These are phyloP conservation scores for Cydonia oblonga DNA, from an alignment of 331 rosid genomes.

Conservation along the genomic window DNA sequence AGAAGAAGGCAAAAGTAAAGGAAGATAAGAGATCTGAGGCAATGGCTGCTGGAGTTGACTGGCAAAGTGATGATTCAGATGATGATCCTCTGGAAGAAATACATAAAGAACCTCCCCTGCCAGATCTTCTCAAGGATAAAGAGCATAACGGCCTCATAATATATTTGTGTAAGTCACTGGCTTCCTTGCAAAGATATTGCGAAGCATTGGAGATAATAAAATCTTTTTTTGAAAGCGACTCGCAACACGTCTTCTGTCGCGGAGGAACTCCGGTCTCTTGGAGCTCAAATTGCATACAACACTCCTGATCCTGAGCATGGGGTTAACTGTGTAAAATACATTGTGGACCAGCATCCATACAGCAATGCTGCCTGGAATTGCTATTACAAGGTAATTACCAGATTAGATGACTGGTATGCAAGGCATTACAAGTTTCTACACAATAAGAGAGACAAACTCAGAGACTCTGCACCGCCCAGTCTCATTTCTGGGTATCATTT, in stretches of 20 bases:
- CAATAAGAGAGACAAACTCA: slow-evolving; percentile 43
- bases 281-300: slow-evolving; percentile 83
- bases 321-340: slow-evolving; percentile 67
- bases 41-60: slow-evolving; percentile 58
- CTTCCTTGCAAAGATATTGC: slow-evolving; percentile 55
- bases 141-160: slow-evolving; percentile 56
- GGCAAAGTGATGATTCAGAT: slow-evolving; percentile 72
- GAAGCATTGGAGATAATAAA: slow-evolving; percentile 70
- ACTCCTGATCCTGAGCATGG: slow-evolving; percentile 78
- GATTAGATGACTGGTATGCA: slow-evolving; percentile 67
- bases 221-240: slow-evolving; percentile 50
- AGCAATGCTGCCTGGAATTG: slow-evolving; percentile 89
- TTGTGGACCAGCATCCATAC: slow-evolving; percentile 68
- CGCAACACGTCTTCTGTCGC: slow-evolving; percentile 36
- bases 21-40: slow-evolving; percentile 67
- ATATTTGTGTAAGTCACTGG: slow-evolving; percentile 74
- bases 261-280: slow-evolving; percentile 73
- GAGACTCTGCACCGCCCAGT: slow-evolving; percentile 69
- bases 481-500: slow-evolving; percentile 67
- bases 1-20: slow-evolving; percentile 48
- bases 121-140: slow-evolving; percentile 56
- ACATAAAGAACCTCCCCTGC: slow-evolving; percentile 50
- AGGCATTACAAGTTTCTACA: slow-evolving; percentile 63
- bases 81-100: slow-evolving; percentile 47
- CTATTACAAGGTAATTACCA: slow-evolving; percentile 77